Evolutionary conservation across 2,329 filamentous ascomycete species (phyloP).

Genomic region (Fusarium xyrophilum): DNA sequence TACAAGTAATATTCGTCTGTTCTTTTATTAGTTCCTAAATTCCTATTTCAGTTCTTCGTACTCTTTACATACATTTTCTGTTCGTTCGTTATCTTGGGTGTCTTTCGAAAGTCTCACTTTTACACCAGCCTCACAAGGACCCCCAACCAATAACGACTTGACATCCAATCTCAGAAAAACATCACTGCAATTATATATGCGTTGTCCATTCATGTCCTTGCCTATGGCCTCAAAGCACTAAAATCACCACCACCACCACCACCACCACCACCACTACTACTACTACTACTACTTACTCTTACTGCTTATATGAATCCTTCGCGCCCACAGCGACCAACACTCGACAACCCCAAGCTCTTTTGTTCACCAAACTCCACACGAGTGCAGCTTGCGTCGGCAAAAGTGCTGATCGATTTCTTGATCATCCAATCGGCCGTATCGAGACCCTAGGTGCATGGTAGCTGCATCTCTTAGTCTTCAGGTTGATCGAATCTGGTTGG

Average conservation of each 20-base stretch:
- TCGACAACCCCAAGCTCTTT: neutral
- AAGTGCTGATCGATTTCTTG: constrained; percentile 16
- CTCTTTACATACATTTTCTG: neutral
- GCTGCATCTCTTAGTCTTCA: constrained; percentile 6
- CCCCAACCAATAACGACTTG: neutral
- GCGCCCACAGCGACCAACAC: neutral
- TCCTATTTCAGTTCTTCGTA: constrained; percentile 10
- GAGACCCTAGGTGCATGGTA: constrained; percentile 11
- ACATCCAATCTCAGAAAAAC: neutral
- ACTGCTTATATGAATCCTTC: constrained; percentile 4
- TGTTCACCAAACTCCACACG: constrained; percentile 16
- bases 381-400: constrained; percentile 9
- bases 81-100: neutral
- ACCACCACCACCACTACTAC: too few relatives aligned
- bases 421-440: constrained; percentile 17
- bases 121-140: neutral
- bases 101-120: neutral
- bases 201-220: neutral
- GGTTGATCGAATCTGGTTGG: constrained; percentile 3
- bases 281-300: neutral
- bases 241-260: neutral
- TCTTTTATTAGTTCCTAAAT: constrained; percentile 9
- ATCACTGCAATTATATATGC: neutral
- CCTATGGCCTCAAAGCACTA: neutral
- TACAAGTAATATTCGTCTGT: neutral